These are phyloP conservation scores for Phaeodactylum tricornutum DNA, from an alignment of 108 stramenopile genomes.

Conservation along the genomic window DNA sequence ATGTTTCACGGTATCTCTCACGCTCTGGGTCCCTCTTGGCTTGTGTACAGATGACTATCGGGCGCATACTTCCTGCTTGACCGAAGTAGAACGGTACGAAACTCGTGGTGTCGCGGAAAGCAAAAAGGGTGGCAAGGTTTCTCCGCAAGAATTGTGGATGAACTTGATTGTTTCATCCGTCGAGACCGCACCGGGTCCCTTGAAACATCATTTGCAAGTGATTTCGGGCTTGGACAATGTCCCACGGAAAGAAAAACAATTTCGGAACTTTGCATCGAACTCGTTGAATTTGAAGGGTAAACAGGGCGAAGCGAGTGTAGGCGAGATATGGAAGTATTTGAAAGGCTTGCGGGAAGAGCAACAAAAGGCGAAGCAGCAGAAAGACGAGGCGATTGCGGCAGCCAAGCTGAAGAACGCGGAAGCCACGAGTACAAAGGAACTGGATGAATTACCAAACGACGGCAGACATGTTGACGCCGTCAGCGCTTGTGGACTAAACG, in stretches of 20 bases:
- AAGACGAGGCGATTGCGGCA: conserved; percentile 2
- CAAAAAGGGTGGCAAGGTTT: conserved; percentile 30
- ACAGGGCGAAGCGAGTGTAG: conserved; percentile 22
- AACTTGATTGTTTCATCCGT: conserved; percentile 38
- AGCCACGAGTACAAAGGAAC: conserved; percentile 20
- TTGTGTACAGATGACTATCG: conserved; percentile 71
- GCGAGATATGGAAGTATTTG: conserved; percentile 65
- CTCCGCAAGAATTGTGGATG: conserved; percentile 79
- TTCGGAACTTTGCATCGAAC: conserved; percentile 82
- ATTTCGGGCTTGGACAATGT: conserved; percentile 64
- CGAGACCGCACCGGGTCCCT: conserved; percentile 34
- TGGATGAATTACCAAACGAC: conserved; percentile 20
- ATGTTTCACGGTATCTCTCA: background rate
- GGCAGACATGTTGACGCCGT: background rate
- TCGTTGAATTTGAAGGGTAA: conserved; percentile 52
- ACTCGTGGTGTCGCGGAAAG: conserved; percentile 24
- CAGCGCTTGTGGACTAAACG: conserved; percentile 7
- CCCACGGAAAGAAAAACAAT: conserved; percentile 84
- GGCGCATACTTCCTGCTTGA: conserved; percentile 72
- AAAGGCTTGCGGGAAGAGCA: conserved; percentile 26
- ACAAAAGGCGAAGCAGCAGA: conserved; percentile 19
- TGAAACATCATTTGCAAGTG: conserved; percentile 44
- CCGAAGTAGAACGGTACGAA: conserved; percentile 84
- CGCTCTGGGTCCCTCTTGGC: conserved; percentile 9
- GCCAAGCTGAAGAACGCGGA: conserved; percentile 6